phyloP scores from a whole-genome alignment of 805 yeast genomes.

The Teunomyces panamensis region DNA sequence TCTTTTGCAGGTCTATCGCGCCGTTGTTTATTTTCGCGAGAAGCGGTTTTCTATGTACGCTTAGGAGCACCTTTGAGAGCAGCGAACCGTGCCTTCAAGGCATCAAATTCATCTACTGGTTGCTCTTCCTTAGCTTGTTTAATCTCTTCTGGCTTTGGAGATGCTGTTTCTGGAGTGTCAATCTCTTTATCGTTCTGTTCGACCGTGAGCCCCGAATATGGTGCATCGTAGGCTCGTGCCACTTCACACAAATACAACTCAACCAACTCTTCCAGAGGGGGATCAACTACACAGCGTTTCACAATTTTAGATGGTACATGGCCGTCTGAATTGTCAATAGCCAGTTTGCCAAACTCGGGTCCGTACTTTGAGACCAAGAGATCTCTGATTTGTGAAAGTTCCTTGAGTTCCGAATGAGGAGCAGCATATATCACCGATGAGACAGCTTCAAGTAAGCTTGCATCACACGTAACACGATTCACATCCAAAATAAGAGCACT shows the following conservation, averaged over 20 bases:
- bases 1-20: not conserved
- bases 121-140: slow-evolving; percentile 9
- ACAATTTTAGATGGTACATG: slow-evolving; percentile 68
- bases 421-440: slow-evolving; percentile 66
- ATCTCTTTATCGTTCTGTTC: slow-evolving; percentile 11
- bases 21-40: not conserved
- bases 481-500: slow-evolving; percentile 55
- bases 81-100: slow-evolving; percentile 69
- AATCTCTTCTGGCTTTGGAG: slow-evolving; percentile 8
- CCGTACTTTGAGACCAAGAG: slow-evolving; percentile 63
- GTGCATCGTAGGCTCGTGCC: slow-evolving; percentile 74
- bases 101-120: slow-evolving; percentile 54
- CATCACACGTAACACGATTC: slow-evolving; percentile 43
- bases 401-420: slow-evolving; percentile 74
- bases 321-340: slow-evolving; percentile 46
- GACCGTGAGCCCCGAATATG: slow-evolving; percentile 55
- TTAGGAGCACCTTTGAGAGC: slow-evolving; percentile 48
- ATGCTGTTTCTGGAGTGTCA: slow-evolving; percentile 16
- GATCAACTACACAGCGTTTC: slow-evolving; percentile 58
- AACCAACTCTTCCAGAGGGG: slow-evolving; percentile 67
- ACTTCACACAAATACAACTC: slow-evolving; percentile 72
- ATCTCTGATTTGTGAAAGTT: slow-evolving; percentile 59
- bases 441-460: slow-evolving; percentile 73
- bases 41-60: slow-evolving; percentile 1
- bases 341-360: slow-evolving; percentile 57